phyloP scores from a whole-genome alignment of 306 rosid species.

The Cercis canadensis region DNA sequence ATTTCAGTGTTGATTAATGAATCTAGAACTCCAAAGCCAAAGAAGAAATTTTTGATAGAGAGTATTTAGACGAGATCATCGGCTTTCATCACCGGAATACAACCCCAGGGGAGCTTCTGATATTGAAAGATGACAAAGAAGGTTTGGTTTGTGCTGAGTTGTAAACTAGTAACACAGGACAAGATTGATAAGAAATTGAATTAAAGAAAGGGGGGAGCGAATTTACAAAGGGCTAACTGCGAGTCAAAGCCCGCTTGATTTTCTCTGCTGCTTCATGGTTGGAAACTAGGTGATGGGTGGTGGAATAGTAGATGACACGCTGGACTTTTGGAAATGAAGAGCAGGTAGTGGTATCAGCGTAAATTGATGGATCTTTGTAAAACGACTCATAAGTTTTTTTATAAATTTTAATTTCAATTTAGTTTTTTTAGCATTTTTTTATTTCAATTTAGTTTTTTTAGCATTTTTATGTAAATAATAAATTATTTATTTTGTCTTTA shows the following conservation, averaged over 20 bases:
- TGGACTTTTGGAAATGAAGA: no score
- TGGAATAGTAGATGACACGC: no score
- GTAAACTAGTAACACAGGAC: background rate
- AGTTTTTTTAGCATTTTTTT: no score
- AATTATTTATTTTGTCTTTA: no score
- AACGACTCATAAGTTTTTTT: no score
- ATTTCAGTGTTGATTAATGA: slow-evolving; percentile 21
- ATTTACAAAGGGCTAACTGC: slow-evolving; percentile 1
- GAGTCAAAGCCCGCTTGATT: slow-evolving; percentile 36
- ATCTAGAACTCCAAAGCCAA: slow-evolving; percentile 28
- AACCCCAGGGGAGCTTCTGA: slow-evolving; percentile 11
- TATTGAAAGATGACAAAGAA: slow-evolving; percentile 1
- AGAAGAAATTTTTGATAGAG: background rate
- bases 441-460: no score
- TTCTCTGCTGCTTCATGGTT: background rate
- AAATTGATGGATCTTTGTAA: no score
- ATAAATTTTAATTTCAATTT: no score
- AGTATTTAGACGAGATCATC: slow-evolving; percentile 19
- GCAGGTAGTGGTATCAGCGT: no score
- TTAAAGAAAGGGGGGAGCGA: background rate
- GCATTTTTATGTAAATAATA: no score
- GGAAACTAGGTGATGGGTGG: no score
- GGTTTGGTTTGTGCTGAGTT: slow-evolving; percentile 27
- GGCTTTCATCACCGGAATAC: slow-evolving; percentile 28
- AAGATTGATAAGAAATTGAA: background rate